These are phyloP conservation scores for Penicillium manginii DNA, from an alignment of 495 filamentous ascomycete genomes.

Conservation along the genomic window DNA sequence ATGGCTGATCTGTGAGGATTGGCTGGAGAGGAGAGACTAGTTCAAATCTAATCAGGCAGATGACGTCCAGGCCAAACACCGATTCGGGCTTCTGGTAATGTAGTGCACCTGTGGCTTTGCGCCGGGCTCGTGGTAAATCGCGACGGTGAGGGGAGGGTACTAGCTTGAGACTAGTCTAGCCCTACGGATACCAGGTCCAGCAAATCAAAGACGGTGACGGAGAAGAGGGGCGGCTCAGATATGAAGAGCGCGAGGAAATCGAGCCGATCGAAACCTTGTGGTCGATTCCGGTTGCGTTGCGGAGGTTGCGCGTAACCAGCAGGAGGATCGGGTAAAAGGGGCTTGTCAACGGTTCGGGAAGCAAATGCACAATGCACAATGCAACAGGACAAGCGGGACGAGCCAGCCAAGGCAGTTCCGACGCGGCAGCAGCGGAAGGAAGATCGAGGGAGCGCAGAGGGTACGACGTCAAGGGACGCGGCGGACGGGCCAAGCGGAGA, in stretches of 20 bases:
- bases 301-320: constrained; percentile 8
- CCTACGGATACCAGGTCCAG: constrained; percentile 10
- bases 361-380: background rate
- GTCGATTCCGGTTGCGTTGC: constrained; percentile 22
- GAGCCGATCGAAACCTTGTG: constrained; percentile 24
- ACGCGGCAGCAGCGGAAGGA: constrained; percentile 17
- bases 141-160: constrained; percentile 11
- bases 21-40: constrained; percentile 36
- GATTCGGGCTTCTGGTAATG: constrained; percentile 29
- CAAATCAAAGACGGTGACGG: background rate
- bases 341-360: background rate
- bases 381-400: background rate
- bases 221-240: background rate
- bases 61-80: constrained; percentile 39
- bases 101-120: constrained; percentile 28
- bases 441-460: constrained; percentile 6
- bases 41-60: constrained; percentile 38
- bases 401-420: constrained; percentile 4
- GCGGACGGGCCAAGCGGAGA: constrained; percentile 19
- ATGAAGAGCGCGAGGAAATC: constrained; percentile 9
- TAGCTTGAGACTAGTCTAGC: constrained; percentile 15
- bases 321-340: background rate
- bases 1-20: constrained; percentile 25
- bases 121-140: constrained; percentile 17
- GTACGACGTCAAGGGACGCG: constrained; percentile 23